Conservation (phyloP, 306 rosid genomes). For the Echinosophora koreensis region DNA sequence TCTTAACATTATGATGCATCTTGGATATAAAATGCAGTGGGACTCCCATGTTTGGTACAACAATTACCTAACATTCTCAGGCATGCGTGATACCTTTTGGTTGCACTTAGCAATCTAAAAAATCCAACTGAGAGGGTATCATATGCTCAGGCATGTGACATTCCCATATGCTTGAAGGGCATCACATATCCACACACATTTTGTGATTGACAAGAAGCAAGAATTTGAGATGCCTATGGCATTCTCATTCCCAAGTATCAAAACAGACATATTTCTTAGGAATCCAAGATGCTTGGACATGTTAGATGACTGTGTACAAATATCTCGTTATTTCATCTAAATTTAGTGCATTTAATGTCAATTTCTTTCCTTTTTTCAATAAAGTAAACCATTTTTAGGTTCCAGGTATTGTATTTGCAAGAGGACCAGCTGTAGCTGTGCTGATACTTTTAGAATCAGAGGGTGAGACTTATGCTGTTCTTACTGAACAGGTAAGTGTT, state of each 20-base stretch:
- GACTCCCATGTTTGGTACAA: conserved; percentile 31
- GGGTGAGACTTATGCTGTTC: conserved; percentile 85
- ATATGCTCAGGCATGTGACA: conserved; percentile 5
- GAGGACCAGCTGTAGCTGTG: conserved; percentile 94
- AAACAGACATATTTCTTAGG: conserved; percentile 19
- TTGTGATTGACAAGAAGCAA: background rate
- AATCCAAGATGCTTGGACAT: conserved; percentile 27
- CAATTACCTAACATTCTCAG: background rate
- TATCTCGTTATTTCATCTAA: background rate
- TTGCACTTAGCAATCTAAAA: conserved; percentile 15
- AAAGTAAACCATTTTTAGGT: conserved; percentile 66
- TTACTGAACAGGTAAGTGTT: conserved; percentile 82
- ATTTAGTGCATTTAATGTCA: conserved; percentile 39
- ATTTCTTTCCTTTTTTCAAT: conserved; percentile 50
- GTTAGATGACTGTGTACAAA: conserved; percentile 2
- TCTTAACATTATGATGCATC: background rate
- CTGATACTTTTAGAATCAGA: conserved; percentile 84
- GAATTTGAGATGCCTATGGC: conserved; percentile 25
- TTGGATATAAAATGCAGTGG: conserved; percentile 23
- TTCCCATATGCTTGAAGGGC: conserved; percentile 27
- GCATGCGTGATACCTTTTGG: background rate
- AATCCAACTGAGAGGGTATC: conserved; percentile 33
- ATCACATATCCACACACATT: background rate
- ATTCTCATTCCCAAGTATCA: background rate
- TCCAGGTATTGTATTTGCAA: conserved; percentile 96